Conservation (phyloP, 1,284 basidiomycete species). For the Veloporphyrellus conicus region DNA sequence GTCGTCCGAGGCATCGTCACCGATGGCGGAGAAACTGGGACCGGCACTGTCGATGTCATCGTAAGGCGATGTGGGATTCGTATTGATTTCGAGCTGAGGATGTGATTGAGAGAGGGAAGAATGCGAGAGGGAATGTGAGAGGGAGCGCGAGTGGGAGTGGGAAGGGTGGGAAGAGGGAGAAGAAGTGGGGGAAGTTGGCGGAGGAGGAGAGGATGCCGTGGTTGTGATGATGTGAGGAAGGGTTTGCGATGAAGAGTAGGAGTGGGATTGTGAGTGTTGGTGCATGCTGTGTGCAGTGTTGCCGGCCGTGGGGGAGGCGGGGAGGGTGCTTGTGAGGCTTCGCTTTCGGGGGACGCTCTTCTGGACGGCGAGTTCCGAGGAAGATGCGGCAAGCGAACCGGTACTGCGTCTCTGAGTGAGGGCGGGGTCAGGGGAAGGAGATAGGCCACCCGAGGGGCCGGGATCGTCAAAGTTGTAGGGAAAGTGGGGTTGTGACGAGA, state of each 20-base stretch:
- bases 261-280: constrained; percentile 26
- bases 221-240: constrained; percentile 31
- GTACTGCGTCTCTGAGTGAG: constrained; percentile 24
- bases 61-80: constrained; percentile 22
- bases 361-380: constrained; percentile 36
- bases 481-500: constrained; percentile 22
- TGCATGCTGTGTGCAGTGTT: constrained; percentile 14
- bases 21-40: constrained; percentile 9
- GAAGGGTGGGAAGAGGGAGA: constrained; percentile 29
- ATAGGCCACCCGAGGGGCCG: not conserved
- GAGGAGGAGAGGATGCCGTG: constrained; percentile 28
- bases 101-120: constrained; percentile 32
- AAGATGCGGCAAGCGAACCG: constrained; percentile 30
- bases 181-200: constrained; percentile 20
- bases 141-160: constrained; percentile 30
- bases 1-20: constrained; percentile 30
- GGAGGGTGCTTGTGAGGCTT: constrained; percentile 50
- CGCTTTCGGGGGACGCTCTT: constrained; percentile 57
- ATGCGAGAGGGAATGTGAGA: constrained; percentile 26
- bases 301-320: constrained; percentile 19
- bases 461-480: constrained; percentile 25
- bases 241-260: constrained; percentile 18
- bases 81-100: constrained; percentile 23
- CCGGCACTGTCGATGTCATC: constrained; percentile 27
- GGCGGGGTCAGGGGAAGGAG: constrained; percentile 13